Percentiles rank a stretch among this genome's conserved stretches.
These are phyloP conservation scores for Penicillium bialowiezense DNA, from an alignment of 495 filamentous ascomycete genomes.

Conservation along the genomic window DNA sequence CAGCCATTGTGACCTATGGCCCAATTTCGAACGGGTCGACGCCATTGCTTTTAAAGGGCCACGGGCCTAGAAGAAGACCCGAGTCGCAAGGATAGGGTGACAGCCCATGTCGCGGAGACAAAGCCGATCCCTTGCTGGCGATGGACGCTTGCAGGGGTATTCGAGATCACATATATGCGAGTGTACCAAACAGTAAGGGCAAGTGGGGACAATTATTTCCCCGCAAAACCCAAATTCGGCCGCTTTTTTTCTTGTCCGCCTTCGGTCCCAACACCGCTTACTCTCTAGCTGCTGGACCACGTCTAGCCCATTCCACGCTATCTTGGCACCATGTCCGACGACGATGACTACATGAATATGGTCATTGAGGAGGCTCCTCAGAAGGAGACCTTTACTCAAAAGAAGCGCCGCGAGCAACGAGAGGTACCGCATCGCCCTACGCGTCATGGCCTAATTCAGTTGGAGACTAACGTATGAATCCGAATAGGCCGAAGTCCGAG, in stretches of 20 bases:
- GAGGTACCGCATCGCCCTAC: slow-evolving; percentile 41
- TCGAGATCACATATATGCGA: too few relatives aligned
- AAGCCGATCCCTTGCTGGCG: background rate
- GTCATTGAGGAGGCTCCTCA: slow-evolving; percentile 51
- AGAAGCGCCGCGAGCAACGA: slow-evolving; percentile 50
- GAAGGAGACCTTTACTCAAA: slow-evolving; percentile 57
- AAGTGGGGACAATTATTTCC: slow-evolving; percentile 9
- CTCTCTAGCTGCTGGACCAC: background rate
- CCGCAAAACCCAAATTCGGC: slow-evolving; percentile 20
- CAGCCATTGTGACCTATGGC: slow-evolving; percentile 7
- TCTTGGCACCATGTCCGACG: slow-evolving; percentile 34
- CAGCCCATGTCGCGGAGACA: background rate
- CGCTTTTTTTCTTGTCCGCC: background rate
- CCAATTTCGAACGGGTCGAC: slow-evolving; percentile 1
- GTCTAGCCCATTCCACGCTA: background rate
- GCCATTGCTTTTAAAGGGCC: slow-evolving; percentile 10
- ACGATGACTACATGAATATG: slow-evolving; percentile 69
- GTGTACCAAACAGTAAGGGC: too few relatives aligned
- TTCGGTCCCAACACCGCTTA: background rate
- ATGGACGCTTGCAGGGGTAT: slow-evolving; percentile 1
- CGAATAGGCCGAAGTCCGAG: slow-evolving; percentile 48
- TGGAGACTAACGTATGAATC: too few relatives aligned
- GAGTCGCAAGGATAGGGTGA: background rate
- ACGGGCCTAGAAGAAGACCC: slow-evolving; percentile 4
- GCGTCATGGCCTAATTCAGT: slow-evolving; percentile 4